A percentile compares a stretch with the other conserved stretches of the same genome.
Evolutionary conservation across 306 rosid species (phyloP).

Genomic region (Dalbergia cultrata): DNA sequence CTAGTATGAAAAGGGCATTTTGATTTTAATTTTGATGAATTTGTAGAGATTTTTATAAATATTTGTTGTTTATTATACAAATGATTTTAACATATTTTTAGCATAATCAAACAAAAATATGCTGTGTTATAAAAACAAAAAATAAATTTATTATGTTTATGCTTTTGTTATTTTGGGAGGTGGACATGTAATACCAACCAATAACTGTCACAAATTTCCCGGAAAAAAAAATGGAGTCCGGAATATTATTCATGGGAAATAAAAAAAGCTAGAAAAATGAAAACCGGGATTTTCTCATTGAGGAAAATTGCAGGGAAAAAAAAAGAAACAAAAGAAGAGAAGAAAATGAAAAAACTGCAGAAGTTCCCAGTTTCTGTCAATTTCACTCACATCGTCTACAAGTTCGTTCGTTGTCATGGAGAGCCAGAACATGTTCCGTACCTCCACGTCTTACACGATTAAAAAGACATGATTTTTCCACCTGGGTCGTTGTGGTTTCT

Average conservation of each 20-base stretch:
- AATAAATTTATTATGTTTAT: background rate
- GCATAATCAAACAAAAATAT: no score
- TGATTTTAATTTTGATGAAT: background rate
- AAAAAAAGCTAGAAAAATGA: slow-evolving; percentile 11
- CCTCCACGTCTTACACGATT: slow-evolving; percentile 49
- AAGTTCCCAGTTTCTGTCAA: slow-evolving; percentile 50
- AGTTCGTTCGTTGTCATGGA: slow-evolving; percentile 30
- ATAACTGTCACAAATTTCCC: slow-evolving; percentile 50
- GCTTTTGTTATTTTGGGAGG: slow-evolving; percentile 9
- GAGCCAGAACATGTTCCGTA: slow-evolving; percentile 42
- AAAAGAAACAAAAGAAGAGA: background rate
- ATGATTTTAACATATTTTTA: no score
- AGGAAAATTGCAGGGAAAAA: background rate
- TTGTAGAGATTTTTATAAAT: no score
- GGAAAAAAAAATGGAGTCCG: slow-evolving; percentile 7
- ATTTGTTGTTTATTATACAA: no score
- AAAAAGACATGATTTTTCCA: background rate
- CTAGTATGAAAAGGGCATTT: slow-evolving; percentile 19
- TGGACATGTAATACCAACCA: background rate
- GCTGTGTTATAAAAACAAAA: no score
- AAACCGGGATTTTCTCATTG: slow-evolving; percentile 4
- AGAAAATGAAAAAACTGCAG: background rate
- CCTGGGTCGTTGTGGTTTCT: background rate
- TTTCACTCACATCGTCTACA: slow-evolving; percentile 41
- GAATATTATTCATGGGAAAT: slow-evolving; percentile 34